Evolutionary conservation across 2,329 filamentous ascomycete species (phyloP).

Genomic region (Phialophora expanda): DNA sequence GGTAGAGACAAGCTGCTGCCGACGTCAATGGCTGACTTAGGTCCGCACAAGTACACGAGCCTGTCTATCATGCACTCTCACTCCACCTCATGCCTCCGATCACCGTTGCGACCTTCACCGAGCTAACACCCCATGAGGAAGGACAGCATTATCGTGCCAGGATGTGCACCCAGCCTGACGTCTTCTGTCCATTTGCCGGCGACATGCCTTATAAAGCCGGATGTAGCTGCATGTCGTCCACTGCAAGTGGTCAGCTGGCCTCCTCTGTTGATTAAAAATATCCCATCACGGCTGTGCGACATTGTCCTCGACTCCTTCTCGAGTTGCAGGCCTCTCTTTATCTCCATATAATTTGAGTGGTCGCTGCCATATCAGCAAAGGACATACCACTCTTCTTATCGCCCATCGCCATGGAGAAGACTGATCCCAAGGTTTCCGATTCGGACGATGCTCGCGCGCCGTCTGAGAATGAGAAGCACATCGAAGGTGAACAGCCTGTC

Average conservation of each 20-base stretch:
- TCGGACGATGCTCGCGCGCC: constrained; percentile 26
- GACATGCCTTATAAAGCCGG: not conserved
- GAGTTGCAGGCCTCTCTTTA: not conserved
- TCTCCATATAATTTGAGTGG: not conserved
- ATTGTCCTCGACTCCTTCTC: not conserved
- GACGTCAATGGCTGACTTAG: constrained; percentile 20
- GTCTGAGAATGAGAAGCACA: constrained; percentile 28
- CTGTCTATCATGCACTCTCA: constrained; percentile 11
- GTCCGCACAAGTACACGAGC: constrained; percentile 4
- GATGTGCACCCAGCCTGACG: constrained; percentile 16
- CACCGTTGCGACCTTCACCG: constrained; percentile 2
- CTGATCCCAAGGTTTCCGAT: constrained; percentile 18
- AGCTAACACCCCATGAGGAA: constrained; percentile 21
- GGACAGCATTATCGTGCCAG: constrained; percentile 17
- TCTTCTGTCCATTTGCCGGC: constrained; percentile 8
- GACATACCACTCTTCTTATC: not conserved
- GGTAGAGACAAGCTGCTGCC: not conserved
- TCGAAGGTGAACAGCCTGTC: constrained; percentile 28
- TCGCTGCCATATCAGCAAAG: not conserved
- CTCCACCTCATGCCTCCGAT: constrained; percentile 4
- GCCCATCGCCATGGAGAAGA: constrained; percentile 20
- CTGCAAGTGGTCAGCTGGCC: constrained; percentile 12
- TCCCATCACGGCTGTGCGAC: not conserved
- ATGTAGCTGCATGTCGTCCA: not conserved
- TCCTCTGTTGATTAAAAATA: constrained; percentile 14